Evolutionary conservation across 768 basidiomycete genomes (phyloP), one percentile per base, ranked within the genome.

Genomic region (Paxillus rubicundulus): DNA sequence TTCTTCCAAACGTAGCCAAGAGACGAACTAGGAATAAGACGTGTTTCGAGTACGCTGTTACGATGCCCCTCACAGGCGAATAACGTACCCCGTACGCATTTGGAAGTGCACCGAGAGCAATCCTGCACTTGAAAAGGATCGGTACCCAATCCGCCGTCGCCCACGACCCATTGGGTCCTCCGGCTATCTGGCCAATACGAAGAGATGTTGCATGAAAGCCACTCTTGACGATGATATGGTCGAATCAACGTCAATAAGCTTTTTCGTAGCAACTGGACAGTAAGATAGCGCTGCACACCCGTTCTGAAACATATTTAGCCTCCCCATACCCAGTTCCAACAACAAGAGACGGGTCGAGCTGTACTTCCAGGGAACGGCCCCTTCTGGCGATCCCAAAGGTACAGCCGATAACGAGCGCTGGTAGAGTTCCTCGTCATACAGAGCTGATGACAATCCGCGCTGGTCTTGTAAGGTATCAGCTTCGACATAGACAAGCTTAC

Each of bases 1-100:
- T n/a, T 67, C 66, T 40, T 74, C 63, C 36, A 71, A 62, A 8
- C 69, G 66, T 12, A 76, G 44, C 75, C 75, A 77, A 14, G 70
- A 68, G 2, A 71, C 62, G 2, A 54, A 38, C 62, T 68, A 40
- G 7, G 5, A 16, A 41, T 33, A 36, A 12, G 12, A 6, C n/a
- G 12, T 33, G 12, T 33, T 33, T 32, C 34, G 4, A 45, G 21
- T 34, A n/a, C n/a, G n/a, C n/a, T 36, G 13, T 24, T 24, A 41
- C 4, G 3, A 33, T 28, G 9, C 20, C 9, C 14, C 17, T 45
- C 7, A 30, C 16, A 70, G 9, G 16, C 2, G 4, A 20, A 17
- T 27, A 16, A 66, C 64, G 68, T 72, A 53, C 69, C 60, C 57
- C 72, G 61, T 9, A 66, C 61, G 43, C 71, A 67, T 18, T 69